A percentile compares a stretch with the other conserved stretches of the same genome.
These are phyloP conservation scores for Plasmodium inui DNA, from an alignment of 169 alveolate genomes.

Conservation along the genomic window DNA sequence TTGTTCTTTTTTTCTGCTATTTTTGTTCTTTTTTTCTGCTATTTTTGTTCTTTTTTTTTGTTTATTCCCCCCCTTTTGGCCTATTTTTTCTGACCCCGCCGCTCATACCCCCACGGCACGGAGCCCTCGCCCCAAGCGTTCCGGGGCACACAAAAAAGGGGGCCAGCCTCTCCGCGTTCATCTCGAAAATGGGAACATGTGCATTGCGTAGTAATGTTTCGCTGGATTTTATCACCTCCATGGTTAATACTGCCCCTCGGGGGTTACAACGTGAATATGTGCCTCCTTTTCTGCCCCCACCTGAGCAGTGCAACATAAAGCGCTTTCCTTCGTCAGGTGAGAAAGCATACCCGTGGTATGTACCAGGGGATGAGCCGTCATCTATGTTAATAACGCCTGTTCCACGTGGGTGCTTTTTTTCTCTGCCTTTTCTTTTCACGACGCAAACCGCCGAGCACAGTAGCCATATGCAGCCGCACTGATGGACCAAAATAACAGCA, in stretches of 20 bases:
- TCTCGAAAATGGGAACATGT: not conserved
- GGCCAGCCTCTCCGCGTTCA: not conserved
- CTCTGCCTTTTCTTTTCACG: not conserved
- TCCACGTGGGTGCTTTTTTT: not conserved
- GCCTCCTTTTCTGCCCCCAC: not conserved
- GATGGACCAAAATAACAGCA: conserved; percentile 52
- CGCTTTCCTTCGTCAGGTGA: not conserved
- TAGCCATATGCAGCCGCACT: not conserved
- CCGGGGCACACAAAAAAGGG: not conserved
- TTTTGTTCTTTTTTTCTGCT: not conserved
- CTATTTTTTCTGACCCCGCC: not conserved
- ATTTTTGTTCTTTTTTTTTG: too few relatives aligned
- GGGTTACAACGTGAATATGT: not conserved
- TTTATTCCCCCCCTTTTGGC: not conserved
- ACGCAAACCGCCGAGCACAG: not conserved
- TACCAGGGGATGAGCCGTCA: not conserved
- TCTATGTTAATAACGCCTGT: not conserved
- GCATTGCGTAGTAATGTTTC: not conserved
- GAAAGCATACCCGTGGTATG: not conserved
- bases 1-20: not conserved
- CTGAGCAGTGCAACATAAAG: not conserved
- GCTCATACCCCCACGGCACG: too few relatives aligned
- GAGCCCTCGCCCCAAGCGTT: not conserved
- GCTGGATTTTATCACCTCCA: not conserved
- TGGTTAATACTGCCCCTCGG: not conserved